Evolutionary conservation across 305 asterid genomes (phyloP).

Genomic region (Salvia sclarea): DNA sequence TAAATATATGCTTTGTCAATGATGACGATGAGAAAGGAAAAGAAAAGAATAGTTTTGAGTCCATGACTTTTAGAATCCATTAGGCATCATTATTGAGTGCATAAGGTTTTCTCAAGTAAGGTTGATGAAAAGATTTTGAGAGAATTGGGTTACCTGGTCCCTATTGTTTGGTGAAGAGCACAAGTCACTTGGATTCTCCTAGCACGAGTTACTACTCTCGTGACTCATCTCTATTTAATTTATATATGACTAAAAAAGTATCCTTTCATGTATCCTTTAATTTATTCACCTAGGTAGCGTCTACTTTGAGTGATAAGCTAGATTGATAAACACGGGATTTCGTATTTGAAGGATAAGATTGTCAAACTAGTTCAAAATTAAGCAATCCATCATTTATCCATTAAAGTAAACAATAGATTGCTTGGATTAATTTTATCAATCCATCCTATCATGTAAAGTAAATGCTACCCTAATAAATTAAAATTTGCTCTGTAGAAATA

Average conservation of each 20-base stretch:
- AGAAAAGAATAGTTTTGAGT: conserved; percentile 9
- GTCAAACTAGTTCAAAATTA: no score
- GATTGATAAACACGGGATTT: no score
- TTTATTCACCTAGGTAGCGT: conserved; percentile 11
- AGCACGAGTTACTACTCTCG: not conserved
- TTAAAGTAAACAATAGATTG: no score
- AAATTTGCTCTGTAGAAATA: not conserved
- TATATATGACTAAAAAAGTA: not conserved
- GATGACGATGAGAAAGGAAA: conserved; percentile 8
- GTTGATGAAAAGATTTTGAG: not conserved
- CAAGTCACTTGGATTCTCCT: conserved; percentile 11
- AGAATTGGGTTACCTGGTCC: not conserved
- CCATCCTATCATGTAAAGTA: no score
- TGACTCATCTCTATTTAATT: not conserved
- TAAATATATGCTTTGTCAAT: conserved; percentile 9
- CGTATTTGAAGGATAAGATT: no score
- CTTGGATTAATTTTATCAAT: no score
- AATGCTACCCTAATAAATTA: no score
- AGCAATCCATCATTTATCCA: no score
- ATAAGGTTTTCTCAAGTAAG: conserved; percentile 17
- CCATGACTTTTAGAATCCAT: conserved; percentile 18
- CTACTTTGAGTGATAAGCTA: no score
- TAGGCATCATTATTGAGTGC: conserved; percentile 26
- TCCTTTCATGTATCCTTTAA: not conserved
- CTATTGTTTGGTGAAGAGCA: conserved; percentile 19